phyloP scores from a whole-genome alignment of 352 stramenopile genomes.

The Phytophthora hybrid region DNA sequence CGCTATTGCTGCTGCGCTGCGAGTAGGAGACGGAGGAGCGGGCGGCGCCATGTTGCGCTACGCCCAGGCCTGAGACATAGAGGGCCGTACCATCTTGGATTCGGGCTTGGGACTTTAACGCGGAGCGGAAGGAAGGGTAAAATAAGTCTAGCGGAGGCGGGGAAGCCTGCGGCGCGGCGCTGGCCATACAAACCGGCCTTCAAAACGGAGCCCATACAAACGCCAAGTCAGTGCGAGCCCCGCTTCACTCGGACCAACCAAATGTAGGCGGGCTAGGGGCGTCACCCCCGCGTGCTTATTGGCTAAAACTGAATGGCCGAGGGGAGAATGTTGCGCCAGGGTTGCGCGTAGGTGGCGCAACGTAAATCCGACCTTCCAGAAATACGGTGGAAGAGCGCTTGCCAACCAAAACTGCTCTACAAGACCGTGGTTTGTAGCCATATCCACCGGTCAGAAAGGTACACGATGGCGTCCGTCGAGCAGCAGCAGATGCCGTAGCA shows the following conservation, averaged over 20 bases:
- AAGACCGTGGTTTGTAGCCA: background rate
- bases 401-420: background rate
- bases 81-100: constrained; percentile 82
- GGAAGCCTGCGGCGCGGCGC: constrained; percentile 36
- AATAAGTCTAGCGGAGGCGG: constrained; percentile 67
- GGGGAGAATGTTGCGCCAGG: background rate
- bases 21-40: constrained; percentile 18
- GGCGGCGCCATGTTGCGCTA: background rate
- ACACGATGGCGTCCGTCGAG: background rate
- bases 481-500: background rate
- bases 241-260: constrained; percentile 79
- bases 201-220: constrained; percentile 63
- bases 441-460: background rate
- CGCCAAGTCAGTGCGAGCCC: constrained; percentile 49
- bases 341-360: background rate
- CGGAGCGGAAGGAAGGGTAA: constrained; percentile 89
- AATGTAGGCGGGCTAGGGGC: constrained; percentile 43
- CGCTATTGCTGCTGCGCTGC: constrained; percentile 8
- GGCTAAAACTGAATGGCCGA: background rate
- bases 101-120: constrained; percentile 87
- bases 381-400: background rate
- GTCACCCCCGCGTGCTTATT: background rate
- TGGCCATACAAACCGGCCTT: constrained; percentile 72
- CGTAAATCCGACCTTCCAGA: background rate
- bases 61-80: background rate